Conservation (phyloP, 768 basidiomycete genomes). For the Mycena rebaudengoi region DNA sequence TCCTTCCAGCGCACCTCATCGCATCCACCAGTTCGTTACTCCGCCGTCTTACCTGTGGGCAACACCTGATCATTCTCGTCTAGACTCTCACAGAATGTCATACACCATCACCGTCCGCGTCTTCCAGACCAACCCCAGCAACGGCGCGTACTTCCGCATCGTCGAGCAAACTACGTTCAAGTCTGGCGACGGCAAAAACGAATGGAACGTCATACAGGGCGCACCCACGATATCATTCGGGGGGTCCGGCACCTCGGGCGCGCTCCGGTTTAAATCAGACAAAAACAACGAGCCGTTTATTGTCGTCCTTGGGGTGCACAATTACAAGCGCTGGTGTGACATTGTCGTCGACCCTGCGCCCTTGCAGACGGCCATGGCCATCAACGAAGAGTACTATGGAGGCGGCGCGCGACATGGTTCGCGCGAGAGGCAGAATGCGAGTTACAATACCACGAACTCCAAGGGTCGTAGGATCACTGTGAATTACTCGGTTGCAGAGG, state of each 20-base stretch:
- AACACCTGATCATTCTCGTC: conserved; percentile 7
- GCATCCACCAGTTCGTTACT: conserved; percentile 6
- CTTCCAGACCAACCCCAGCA: conserved; percentile 14
- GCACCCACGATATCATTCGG: conserved; percentile 6
- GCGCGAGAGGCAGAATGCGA: conserved; percentile 7
- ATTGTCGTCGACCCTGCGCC: conserved; percentile 6
- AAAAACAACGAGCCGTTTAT: conserved; percentile 9
- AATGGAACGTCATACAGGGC: conserved; percentile 6
- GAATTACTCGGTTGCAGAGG: conserved; percentile 8
- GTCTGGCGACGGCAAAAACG: conserved; percentile 1
- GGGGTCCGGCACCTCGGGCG: conserved; percentile 1
- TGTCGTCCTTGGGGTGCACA: not conserved
- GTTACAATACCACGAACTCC: not conserved
- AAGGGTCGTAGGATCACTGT: conserved; percentile 1
- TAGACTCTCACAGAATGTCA: conserved; percentile 2
- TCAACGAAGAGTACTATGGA: conserved; percentile 8
- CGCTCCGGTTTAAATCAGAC: conserved; percentile 11
- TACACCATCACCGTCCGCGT: conserved; percentile 14
- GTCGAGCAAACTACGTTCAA: conserved; percentile 1
- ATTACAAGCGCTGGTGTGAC: conserved; percentile 13
- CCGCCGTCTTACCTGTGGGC: conserved; percentile 5
- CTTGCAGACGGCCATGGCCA: conserved; percentile 10
- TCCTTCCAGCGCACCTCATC: conserved; percentile 11
- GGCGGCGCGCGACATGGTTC: conserved; percentile 3
- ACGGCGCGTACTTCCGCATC: conserved; percentile 6